Evolutionary conservation across 768 basidiomycete genomes (phyloP), one percentile per base, ranked within the genome.

Genomic region (Panus rudis): DNA sequence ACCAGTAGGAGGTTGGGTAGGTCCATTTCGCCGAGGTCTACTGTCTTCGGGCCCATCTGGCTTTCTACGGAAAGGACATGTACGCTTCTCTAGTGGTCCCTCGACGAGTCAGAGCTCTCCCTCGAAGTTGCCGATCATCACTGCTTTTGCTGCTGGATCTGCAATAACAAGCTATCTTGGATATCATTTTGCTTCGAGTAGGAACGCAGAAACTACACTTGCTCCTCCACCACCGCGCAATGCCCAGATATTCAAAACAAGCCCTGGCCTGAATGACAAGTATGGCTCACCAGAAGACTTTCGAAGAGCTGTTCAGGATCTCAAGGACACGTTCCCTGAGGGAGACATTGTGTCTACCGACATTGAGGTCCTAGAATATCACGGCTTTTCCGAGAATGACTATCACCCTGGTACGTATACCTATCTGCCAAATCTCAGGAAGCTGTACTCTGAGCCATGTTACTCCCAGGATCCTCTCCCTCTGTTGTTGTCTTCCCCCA

Each of bases 351-450:
- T 84, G 20, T 63, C 68, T 21, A 81, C 76, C 3, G 72, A 77
- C 50, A 63, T 68, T 11, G 66, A 72, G 25, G 62, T 67, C 14
- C 63, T 86, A 20, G 62, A 66, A 34, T 67, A 69, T 24, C 70
- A 83, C 46, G 85, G 85, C 4, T 79, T 73, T 25, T 86, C 83
- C 1, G 76, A 76, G 49, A 77, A 84, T 53, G 80, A 81, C 6
- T 84, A 84, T 52, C 81, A 78, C 55, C 74, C 76, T 3, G 63
- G 69, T 39, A 73, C 73, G 31, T 69, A 4, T 33, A n/a, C n/a
- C n/a, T n/a, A n/a, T n/a, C n/a, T n/a, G n/a, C 37, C 26, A 6
- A 21, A 13, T 6, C 11, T 11, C 12, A 3, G 22, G 19, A 30
- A 30, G 28, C 28, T 10, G 10, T 30, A n/a, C 28, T 10, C 28